A percentile compares a stretch with the other conserved stretches of the same genome.
Conservation (phyloP, 306 rosid genomes). For the Ochetophila trinervis region DNA sequence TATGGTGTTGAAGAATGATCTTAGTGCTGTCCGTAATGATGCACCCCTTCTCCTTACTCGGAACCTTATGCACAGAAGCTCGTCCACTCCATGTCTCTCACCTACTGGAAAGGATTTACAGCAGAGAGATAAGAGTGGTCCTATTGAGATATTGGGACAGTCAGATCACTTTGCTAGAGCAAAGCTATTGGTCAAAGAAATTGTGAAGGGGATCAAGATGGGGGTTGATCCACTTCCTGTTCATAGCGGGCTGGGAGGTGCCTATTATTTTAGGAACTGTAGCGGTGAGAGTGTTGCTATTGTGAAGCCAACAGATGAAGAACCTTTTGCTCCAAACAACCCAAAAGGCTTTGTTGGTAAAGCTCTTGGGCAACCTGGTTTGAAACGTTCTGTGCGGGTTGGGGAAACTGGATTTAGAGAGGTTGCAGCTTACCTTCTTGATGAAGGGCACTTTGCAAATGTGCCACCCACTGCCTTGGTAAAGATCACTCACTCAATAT, state of each 20-base stretch:
- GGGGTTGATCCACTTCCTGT: slow-evolving; percentile 88
- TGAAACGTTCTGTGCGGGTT: slow-evolving; percentile 87
- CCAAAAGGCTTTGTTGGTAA: slow-evolving; percentile 96
- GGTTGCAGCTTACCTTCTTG: slow-evolving; percentile 93
- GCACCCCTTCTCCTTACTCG: slow-evolving; percentile 82
- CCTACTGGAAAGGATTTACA: slow-evolving; percentile 85
- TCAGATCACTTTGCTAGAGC: slow-evolving; percentile 45
- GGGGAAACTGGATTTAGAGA: slow-evolving; percentile 98
- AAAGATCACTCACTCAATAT: slow-evolving; percentile 91
- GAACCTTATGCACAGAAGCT: slow-evolving; percentile 77
- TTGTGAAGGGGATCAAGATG: slow-evolving; percentile 63
- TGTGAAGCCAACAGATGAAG: slow-evolving; percentile 98
- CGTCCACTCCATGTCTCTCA: slow-evolving; percentile 93
- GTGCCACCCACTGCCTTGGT: slow-evolving; percentile 95
- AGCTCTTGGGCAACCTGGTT: slow-evolving; percentile 93
- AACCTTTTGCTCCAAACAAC: slow-evolving; percentile 96
- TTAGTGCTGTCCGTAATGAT: slow-evolving; percentile 75
- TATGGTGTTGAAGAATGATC: slow-evolving; percentile 79
- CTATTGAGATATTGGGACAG: slow-evolving; percentile 78
- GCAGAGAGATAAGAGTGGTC: slow-evolving; percentile 81
- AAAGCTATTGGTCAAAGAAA: slow-evolving; percentile 53
- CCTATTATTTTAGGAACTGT: slow-evolving; percentile 75
- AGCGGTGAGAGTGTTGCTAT: slow-evolving; percentile 78
- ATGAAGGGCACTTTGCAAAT: slow-evolving; percentile 76
- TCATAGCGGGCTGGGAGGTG: slow-evolving; percentile 94